Evolutionary conservation across 192 early-diverging fungal species (phyloP).

Genomic region (Backusella australiensis): DNA sequence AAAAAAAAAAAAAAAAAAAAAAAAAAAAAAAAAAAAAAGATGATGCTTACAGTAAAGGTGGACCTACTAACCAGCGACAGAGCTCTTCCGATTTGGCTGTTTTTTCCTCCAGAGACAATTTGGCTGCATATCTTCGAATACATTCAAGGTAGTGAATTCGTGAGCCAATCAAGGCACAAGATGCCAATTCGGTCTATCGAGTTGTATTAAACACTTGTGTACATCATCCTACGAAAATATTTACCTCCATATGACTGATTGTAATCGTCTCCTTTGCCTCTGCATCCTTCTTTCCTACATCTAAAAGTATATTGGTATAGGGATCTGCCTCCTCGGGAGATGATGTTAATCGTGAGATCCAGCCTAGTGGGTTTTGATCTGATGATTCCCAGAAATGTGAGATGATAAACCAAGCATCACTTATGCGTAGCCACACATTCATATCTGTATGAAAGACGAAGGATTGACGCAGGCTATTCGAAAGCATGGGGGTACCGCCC

Average conservation of each 20-base stretch:
- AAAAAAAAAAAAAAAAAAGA: not conserved
- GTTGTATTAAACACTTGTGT: not conserved
- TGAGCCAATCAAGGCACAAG: conserved; percentile 46
- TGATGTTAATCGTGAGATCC: conserved; percentile 22
- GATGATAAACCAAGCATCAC: conserved; percentile 54
- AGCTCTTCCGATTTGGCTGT: conserved; percentile 62
- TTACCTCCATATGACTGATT: conserved; percentile 48
- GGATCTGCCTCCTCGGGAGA: conserved; percentile 1
- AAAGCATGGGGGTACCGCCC: conserved; percentile 57
- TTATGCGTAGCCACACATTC: conserved; percentile 68
- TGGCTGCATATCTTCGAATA: conserved; percentile 60
- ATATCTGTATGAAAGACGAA: conserved; percentile 66
- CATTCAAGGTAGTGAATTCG: conserved; percentile 58
- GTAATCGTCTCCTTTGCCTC: conserved; percentile 30
- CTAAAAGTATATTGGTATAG: not conserved
- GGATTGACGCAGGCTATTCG: conserved; percentile 52
- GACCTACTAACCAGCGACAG: conserved; percentile 63
- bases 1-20: not conserved
- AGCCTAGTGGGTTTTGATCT: conserved; percentile 25
- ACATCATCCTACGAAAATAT: too few species aligned
- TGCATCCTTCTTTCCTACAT: not conserved
- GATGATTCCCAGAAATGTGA: conserved; percentile 43
- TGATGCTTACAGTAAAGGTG: conserved; percentile 42
- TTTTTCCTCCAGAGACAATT: conserved; percentile 60
- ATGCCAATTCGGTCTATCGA: conserved; percentile 51